Evolutionary conservation across 768 basidiomycete species (phyloP).

Genomic region (Naematelia encephala): DNA sequence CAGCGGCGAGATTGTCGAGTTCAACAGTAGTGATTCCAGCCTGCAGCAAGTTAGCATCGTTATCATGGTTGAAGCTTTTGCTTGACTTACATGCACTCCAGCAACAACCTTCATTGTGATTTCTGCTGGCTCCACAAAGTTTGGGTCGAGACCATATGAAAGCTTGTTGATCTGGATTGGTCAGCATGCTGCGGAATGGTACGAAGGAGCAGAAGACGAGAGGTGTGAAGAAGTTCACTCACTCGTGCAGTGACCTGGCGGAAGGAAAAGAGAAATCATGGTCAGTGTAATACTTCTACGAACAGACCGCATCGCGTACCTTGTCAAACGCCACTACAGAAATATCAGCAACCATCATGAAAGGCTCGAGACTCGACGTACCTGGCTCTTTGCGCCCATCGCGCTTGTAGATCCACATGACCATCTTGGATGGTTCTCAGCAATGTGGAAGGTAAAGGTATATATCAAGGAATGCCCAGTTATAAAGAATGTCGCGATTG

Average conservation of each 20-base stretch:
- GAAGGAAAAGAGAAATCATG: not conserved
- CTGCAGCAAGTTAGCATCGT: conserved; percentile 10
- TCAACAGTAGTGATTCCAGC: conserved; percentile 90
- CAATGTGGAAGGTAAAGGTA: not conserved
- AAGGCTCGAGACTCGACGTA: conserved; percentile 12
- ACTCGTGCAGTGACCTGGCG: conserved; percentile 23
- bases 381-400: conserved; percentile 47
- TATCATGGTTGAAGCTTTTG: too few relatives aligned
- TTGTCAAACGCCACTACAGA: conserved; percentile 46
- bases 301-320: conserved; percentile 25
- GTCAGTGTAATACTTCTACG: not conserved
- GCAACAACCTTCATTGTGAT: conserved; percentile 55
- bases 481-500: not conserved
- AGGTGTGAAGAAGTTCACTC: conserved; percentile 2
- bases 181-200: conserved; percentile 8
- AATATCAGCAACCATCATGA: not conserved
- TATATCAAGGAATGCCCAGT: not conserved
- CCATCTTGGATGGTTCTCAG: conserved; percentile 27
- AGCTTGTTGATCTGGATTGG: conserved; percentile 56
- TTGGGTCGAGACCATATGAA: conserved; percentile 89
- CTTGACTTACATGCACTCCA: conserved; percentile 5
- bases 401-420: conserved; percentile 49
- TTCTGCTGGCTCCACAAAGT: conserved; percentile 93
- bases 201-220: conserved; percentile 2
- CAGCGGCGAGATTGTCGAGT: conserved; percentile 93